phyloP scores from a whole-genome alignment of 2,329 filamentous ascomycete species.

The Cytospora mali region DNA sequence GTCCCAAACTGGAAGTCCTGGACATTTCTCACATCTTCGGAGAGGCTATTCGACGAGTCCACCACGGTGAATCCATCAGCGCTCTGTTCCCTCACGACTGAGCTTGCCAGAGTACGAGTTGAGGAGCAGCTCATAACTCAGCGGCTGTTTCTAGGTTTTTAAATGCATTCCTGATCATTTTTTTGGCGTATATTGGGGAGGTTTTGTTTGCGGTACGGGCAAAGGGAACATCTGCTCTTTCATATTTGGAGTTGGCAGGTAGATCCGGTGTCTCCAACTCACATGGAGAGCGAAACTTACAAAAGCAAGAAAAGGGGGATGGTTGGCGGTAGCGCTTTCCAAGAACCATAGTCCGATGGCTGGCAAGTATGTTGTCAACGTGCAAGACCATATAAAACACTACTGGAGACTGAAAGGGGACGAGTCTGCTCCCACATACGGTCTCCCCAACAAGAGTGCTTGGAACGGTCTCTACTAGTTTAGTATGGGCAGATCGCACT shows the following conservation, averaged over 20 bases:
- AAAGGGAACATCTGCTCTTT: constrained; percentile 19
- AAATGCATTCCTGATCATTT: constrained; percentile 18
- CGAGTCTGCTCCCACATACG: constrained; percentile 3
- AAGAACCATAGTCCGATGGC: background rate
- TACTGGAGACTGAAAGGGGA: constrained; percentile 4
- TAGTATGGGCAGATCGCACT: constrained; percentile 15
- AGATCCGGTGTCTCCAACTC: constrained; percentile 20
- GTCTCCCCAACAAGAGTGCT: constrained; percentile 4
- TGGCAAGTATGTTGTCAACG: constrained; percentile 11
- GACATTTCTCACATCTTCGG: constrained; percentile 92
- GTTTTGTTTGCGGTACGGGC: constrained; percentile 18
- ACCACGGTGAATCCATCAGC: constrained; percentile 97
- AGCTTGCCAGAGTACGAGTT: constrained; percentile 20
- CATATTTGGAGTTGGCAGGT: constrained; percentile 27
- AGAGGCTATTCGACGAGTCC: constrained; percentile 92
- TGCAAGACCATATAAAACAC: constrained; percentile 4
- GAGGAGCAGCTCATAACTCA: background rate
- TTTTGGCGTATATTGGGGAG: constrained; percentile 22
- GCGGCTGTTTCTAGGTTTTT: background rate
- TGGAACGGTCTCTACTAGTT: background rate
- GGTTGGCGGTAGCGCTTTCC: background rate
- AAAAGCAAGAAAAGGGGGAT: constrained; percentile 19
- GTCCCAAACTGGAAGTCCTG: constrained; percentile 87
- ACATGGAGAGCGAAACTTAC: constrained; percentile 16
- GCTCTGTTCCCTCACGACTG: constrained; percentile 87